Evolutionary conservation across 805 yeast genomes (phyloP), one percentile per base, ranked within the genome.

Genomic region (Scheffersomyces stipitis): DNA sequence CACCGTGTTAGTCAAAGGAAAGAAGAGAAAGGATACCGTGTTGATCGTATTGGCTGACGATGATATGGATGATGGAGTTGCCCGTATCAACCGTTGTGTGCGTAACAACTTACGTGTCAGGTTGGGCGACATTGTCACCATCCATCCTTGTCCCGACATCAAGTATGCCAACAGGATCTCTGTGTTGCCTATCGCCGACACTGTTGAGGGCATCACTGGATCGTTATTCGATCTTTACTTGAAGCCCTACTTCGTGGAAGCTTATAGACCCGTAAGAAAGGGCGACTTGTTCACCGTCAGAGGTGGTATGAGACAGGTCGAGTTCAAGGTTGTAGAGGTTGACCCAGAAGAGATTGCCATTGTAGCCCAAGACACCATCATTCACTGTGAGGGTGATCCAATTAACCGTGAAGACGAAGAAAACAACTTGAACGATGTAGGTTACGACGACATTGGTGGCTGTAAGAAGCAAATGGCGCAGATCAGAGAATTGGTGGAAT

Each of bases 381-480:
- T 93, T 58, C 99, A 93, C 70, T 90, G 96, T 59, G 99, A 93
- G 66, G 99, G 99, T 60, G 99, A 93, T 56, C 97, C 99, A 58
- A 91, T 93, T 67, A 87, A 86, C 70, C 83, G 98, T 64, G 98
- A 90, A 69, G 98, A 90, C 58, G 98, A 91, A 67, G 99, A 93
- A 71, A 89, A 88, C 66, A 91, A 86, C 65, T 77, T 93, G 66
- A 89, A 86, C 55, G 99, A 93, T 49, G 98, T 93, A 42, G 99
- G 99, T 53, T 93, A 93, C 64, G 99, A 93, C 64, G 99, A 93
- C 56, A 91, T 93, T 62, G 99, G 99, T 66, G 99, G 99, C 36
- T 89, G 96, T 71, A 86, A 96, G 71, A 93, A 91, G 70, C 99
- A 93, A 71, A 90, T 93, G 96, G 99, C 99, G 30, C 99, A 93